Evolutionary conservation across 2,329 filamentous ascomycete species (phyloP), one percentile per base, ranked within the genome.

Genomic region (Pseudopyricularia javanii): DNA sequence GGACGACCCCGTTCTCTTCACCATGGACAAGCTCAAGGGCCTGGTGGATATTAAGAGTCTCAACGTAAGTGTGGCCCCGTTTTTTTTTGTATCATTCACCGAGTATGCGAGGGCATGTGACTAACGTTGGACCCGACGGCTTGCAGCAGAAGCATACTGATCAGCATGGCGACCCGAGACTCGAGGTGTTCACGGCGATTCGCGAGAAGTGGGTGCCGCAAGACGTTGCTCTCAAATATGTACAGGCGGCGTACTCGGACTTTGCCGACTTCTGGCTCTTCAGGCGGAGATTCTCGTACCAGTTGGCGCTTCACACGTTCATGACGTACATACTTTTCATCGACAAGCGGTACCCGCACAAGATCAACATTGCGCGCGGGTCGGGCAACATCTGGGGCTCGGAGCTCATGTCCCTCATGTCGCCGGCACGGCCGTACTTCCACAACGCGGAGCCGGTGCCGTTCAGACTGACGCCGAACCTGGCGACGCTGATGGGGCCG

Each of bases 271-370:
- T 97, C 75, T 98, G 91, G 90, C 80, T 98, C 54, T 99, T 99
- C 88, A 87, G 93, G 55, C 85, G 91, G 55, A 91, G 95, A 59
- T 95, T 98, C 71, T 87, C 89, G 22, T 96, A 97, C 73, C 93
- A 98, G 70, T 84, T 95, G 56, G 91, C 93, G 20, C 83, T 91
- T 2, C 78, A 97, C 58, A 95, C 93, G 1, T 98, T 98, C 72
- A 95, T 98, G 86, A 97, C 93, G 4, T 98, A 97, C 65, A 86
- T 96, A 55, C 85, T 99, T 73, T 91, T 91, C 71, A 97, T 98
- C 83, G 89, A 91, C 65, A 89, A 89, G 66, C 87, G 93, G 30
- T 95, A 93, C 68, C 94, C 93, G 6, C 89, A 91, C 68, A 98
- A 98, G 76, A 85, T 97, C 67, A 86, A 87, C 69, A 94, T 98